Evolutionary conservation across 2,329 filamentous ascomycete genomes (phyloP).

Genomic region (Karstenula rhodostoma): DNA sequence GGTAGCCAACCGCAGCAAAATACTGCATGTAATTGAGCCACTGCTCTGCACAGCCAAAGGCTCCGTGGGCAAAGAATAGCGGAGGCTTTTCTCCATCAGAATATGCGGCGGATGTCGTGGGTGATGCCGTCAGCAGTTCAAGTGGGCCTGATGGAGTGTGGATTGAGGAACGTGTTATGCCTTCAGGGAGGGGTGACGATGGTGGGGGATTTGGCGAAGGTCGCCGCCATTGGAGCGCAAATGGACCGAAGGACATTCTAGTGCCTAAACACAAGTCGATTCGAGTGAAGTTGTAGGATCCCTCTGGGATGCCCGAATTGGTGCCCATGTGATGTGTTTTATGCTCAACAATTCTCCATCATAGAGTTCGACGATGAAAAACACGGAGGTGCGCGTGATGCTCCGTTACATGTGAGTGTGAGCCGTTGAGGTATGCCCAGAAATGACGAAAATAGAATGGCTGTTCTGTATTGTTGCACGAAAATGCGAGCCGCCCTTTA

Average conservation of each 20-base stretch:
- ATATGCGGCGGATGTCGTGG: constrained; percentile 21
- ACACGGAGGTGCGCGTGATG: neutral
- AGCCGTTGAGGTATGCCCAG: neutral
- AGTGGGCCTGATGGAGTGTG: constrained; percentile 56
- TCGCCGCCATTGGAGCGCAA: constrained; percentile 38
- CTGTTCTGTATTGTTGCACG: constrained; percentile 1
- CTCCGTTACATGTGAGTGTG: neutral
- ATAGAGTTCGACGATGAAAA: neutral
- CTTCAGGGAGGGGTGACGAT: constrained; percentile 48
- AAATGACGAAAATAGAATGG: constrained; percentile 4
- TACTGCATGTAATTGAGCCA: constrained; percentile 63
- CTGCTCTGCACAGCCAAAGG: constrained; percentile 62
- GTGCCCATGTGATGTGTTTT: neutral
- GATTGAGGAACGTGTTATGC: constrained; percentile 56
- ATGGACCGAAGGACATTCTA: constrained; percentile 39
- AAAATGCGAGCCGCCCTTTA: neutral
- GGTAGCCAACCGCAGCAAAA: constrained; percentile 55
- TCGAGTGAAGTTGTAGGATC: neutral
- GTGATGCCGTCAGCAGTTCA: constrained; percentile 59
- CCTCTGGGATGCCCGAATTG: neutral
- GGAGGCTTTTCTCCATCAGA: constrained; percentile 38
- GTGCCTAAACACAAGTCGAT: neutral
- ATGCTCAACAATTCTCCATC: neutral
- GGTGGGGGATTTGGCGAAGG: constrained; percentile 34
- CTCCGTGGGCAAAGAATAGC: constrained; percentile 63